Percentiles rank a stretch among this genome's conserved stretches.
phyloP scores from a whole-genome alignment of 2,329 filamentous ascomycete genomes.

The Arachnomyces sp. region DNA sequence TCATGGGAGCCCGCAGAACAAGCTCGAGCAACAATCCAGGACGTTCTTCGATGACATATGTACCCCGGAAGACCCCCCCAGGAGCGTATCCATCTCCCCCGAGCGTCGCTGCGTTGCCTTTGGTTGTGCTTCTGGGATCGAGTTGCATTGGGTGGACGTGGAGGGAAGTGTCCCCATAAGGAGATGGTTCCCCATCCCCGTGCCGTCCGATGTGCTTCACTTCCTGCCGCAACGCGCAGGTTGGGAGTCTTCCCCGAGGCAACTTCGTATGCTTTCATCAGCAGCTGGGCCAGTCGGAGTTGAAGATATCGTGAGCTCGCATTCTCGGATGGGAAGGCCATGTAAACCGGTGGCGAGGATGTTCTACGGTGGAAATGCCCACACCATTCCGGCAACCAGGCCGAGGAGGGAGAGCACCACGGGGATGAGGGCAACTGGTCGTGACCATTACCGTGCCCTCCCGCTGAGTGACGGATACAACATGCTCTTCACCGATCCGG shows the following conservation, averaged over 20 bases:
- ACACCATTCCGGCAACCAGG: no score
- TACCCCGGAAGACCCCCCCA: constrained; percentile 53
- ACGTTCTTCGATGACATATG: constrained; percentile 47
- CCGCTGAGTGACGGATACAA: constrained; percentile 59
- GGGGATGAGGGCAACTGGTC: constrained; percentile 34
- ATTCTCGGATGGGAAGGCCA: no score
- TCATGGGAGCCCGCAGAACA: constrained; percentile 4
- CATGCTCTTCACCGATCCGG: constrained; percentile 56
- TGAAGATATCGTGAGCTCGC: constrained; percentile 6
- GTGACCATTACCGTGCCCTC: constrained; percentile 55
- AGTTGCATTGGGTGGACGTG: constrained; percentile 53
- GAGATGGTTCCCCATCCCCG: constrained; percentile 33
- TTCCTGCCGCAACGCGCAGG: constrained; percentile 49
- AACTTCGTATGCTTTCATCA: constrained; percentile 56
- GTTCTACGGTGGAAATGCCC: no score
- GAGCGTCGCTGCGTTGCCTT: constrained; percentile 57
- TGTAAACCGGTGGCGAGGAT: no score
- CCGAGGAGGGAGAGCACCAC: no score
- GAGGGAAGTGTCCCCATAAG: constrained; percentile 23
- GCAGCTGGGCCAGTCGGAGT: constrained; percentile 36
- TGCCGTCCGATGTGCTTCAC: constrained; percentile 39
- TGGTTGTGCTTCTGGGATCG: constrained; percentile 54
- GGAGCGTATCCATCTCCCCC: constrained; percentile 59
- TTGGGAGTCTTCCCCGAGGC: constrained; percentile 43
- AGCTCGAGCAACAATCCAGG: constrained; percentile 13